Percentiles rank a stretch among this genome's conserved stretches.
Evolutionary conservation across 2,329 filamentous ascomycete species (phyloP).

Genomic region (Hawksworthiomyces lignivorus): DNA sequence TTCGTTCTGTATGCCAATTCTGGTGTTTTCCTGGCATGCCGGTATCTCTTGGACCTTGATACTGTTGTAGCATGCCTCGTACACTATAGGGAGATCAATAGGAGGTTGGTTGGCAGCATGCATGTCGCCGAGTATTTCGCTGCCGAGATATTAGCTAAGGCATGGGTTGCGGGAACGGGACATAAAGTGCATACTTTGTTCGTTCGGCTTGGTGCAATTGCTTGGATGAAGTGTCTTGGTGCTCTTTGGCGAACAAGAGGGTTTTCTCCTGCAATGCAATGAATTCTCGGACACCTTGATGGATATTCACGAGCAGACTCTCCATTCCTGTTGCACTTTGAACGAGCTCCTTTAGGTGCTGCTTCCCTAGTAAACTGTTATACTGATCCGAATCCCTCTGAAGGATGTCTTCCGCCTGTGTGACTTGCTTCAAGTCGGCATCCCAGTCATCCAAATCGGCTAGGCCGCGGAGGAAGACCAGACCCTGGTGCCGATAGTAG

Average conservation of each 20-base stretch:
- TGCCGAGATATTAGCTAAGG: no score
- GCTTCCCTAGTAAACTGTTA: background rate
- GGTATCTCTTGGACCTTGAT: no score
- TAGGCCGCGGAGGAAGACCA: slow-evolving; percentile 22
- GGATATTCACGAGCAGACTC: background rate
- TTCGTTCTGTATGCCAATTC: background rate
- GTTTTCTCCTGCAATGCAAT: background rate
- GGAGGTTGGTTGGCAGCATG: no score
- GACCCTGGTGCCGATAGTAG: slow-evolving; percentile 24
- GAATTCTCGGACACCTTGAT: background rate
- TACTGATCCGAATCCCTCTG: background rate
- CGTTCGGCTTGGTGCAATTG: background rate
- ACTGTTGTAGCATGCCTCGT: no score
- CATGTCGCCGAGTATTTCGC: no score
- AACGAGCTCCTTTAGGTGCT: background rate
- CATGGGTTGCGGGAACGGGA: no score
- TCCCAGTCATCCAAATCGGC: slow-evolving; percentile 29
- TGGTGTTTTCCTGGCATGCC: no score
- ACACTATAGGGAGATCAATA: no score
- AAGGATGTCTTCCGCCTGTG: slow-evolving; percentile 19
- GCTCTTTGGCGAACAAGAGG: background rate
- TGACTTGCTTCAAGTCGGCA: slow-evolving; percentile 21
- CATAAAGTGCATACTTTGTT: no score
- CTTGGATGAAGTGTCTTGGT: background rate
- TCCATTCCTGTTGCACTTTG: background rate